Evolutionary conservation across 164 flowering plant genomes (phyloP).

Genomic region (Akebia trifoliata): DNA sequence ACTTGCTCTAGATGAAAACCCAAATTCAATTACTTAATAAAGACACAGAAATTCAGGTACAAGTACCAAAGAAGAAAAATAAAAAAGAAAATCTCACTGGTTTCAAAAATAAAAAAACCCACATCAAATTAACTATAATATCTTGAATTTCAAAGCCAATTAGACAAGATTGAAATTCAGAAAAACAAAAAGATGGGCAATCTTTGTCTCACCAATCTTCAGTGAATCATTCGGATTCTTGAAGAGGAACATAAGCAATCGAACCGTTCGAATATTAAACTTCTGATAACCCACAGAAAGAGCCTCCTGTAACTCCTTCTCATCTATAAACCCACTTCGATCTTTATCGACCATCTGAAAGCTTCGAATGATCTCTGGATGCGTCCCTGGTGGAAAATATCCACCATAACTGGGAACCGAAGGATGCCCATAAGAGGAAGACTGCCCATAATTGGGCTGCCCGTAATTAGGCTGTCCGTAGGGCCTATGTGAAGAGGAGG

Average conservation of each 20-base stretch:
- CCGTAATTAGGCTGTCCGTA: slow-evolving; percentile 4
- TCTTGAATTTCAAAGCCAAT: background rate
- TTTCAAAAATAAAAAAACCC: background rate
- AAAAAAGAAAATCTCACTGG: no score
- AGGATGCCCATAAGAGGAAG: slow-evolving; percentile 22
- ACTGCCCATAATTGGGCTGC: slow-evolving; percentile 1
- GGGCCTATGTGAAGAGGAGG: background rate
- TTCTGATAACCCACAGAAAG: slow-evolving; percentile 49
- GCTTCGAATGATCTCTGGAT: slow-evolving; percentile 60
- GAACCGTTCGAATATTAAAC: slow-evolving; percentile 51
- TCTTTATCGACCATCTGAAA: slow-evolving; percentile 73
- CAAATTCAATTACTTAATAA: no score
- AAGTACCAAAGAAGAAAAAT: no score
- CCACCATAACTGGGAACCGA: slow-evolving; percentile 9
- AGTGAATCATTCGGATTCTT: slow-evolving; percentile 38
- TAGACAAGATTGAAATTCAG: background rate
- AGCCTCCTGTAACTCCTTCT: slow-evolving; percentile 58
- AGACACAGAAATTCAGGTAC: no score
- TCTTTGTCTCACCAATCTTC: slow-evolving; percentile 50
- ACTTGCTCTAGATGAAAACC: no score
- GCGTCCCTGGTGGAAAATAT: slow-evolving; percentile 53
- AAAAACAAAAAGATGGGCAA: background rate
- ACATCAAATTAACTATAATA: background rate
- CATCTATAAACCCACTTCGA: slow-evolving; percentile 71
- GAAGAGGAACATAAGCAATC: slow-evolving; percentile 69